Evolutionary conservation across 192 early-diverging fungal species (phyloP).

Genomic region (Helicostylum pulchrum): DNA sequence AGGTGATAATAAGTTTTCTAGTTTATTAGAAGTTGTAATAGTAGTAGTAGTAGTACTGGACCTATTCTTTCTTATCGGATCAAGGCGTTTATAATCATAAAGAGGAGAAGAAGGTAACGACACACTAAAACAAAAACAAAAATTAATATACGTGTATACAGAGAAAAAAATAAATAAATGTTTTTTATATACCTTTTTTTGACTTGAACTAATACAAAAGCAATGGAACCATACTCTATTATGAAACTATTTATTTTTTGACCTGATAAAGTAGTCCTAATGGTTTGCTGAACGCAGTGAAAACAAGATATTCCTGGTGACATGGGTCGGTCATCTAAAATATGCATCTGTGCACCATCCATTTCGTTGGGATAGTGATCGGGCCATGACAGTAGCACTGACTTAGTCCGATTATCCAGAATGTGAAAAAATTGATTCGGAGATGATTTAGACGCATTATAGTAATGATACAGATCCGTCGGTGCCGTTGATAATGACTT

Average conservation of each 20-base stretch:
- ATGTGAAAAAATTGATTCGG: conserved; percentile 15
- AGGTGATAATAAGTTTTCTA: neutral
- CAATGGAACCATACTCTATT: conserved; percentile 30
- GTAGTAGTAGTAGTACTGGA: too few species aligned
- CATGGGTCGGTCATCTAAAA: conserved; percentile 3
- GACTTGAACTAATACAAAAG: conserved; percentile 26
- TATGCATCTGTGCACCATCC: neutral
- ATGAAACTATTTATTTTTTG: conserved; percentile 20
- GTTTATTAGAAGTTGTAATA: neutral
- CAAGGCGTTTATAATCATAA: neutral
- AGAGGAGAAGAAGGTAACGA: neutral
- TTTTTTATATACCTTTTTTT: neutral
- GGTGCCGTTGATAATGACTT: neutral
- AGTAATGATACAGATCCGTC: too few species aligned
- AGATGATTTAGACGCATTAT: neutral
- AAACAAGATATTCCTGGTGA: conserved; percentile 17
- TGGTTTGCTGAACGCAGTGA: conserved; percentile 11
- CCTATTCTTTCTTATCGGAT: neutral
- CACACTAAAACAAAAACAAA: too few species aligned
- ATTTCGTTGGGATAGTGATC: conserved; percentile 15
- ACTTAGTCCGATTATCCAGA: conserved; percentile 19
- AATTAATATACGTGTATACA: too few species aligned
- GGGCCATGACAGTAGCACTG: conserved; percentile 14
- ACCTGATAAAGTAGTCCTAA: neutral
- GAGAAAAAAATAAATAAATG: neutral